Evolutionary conservation across 129 eudicot species (phyloP), one percentile per base, ranked within the genome.

Genomic region (Saussurea involucrata): DNA sequence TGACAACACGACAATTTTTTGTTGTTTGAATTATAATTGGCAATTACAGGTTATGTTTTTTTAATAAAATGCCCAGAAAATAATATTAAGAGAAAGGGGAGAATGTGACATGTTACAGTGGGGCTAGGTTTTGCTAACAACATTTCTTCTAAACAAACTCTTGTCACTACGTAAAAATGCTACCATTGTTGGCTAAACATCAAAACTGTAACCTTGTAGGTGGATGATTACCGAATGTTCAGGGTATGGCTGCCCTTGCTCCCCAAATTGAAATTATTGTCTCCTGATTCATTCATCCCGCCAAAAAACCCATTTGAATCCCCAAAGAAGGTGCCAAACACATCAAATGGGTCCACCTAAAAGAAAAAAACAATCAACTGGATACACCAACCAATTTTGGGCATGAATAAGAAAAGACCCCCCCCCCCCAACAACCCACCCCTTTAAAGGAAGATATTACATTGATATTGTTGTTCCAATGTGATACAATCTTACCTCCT

Each of bases 261-360:
- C 80, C 83, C 87, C 32, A 71, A 42, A 75, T 68, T 79, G 36
- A 87, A 90, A 68, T 76, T 87, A 73, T 76, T 73, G 66, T 85
- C 88, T 73, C 85, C 85, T 68, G 86, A 70, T 65, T 76, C 89
- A 74, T 85, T 86, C 77, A 81, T 79, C 57, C 89, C 87, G 25
- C 94, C 88, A 83, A 91, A 94, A 76, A 89, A 77, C 49, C 86
- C 84, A 82, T 78, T 73, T 58, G 91, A 63, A n/a, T 91, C 89
- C 61, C 97, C 94, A 87, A 95, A 95, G 83, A 89, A 84, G 49
- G 85, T 69, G 81, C 89, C 87, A 85, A 95, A 89, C 44, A 86
- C 87, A 76, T 95, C 94, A 89, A 89, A 91, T 21, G 97, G 97
- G 31, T 91, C 97, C 77, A 91, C 92, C 98, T 95, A 68, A 73